Base-by-base conservation (phyloP, 2,329 filamentous ascomycete genomes). In the Xylaria sp. region DNA sequence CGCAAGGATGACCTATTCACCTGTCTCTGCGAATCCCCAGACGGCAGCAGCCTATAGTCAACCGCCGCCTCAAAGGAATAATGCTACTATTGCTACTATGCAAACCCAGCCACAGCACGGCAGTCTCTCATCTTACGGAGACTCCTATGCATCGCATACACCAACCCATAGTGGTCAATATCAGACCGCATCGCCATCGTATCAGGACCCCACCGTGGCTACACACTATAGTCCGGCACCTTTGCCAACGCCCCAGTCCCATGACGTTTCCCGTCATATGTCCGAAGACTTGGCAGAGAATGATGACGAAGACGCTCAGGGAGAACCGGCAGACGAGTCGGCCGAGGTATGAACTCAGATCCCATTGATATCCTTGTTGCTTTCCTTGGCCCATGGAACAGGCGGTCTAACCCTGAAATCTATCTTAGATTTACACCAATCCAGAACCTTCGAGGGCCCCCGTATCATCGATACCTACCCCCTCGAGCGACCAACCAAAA, bases 271-370 rank as follows among this genome's bases (percentile, higher is more conserved):
- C 40, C 69, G 70, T 13, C 73, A 73, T 6, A 75, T 73, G 54
- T 73, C 75, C 2, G 74, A 76, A 42, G 74, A 74, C 20, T 54
- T 73, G 20, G 63, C 69, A 1, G 77, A 77, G 40, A 71, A 74
- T 23, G 72, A 75, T n/a, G 75, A 76, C 13, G 77, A 78, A 57
- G 78, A 79, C 53, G 78, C 78, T 6, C 76, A 76, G 67, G 76
- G 77, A 57, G 78, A 78, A 56, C 73, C 72, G 23, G 76, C 77
- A 33, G 77, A 79, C 59, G 78, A 78, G 33, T 75, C 77, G 33
- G 69, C 72, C 63, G 77, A 78, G 69, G 77, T 79, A 74, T 61
- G 65, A 42, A 54, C 36, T 49, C 17, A 38, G 36, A n/a, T 17
- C 53, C 61, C 9, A 20, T 9, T 23, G 6, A 26, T 23, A 10